Evolutionary conservation across 1,139 yeast genomes (phyloP).

Genomic region (Zygosaccharomyces sapae): DNA sequence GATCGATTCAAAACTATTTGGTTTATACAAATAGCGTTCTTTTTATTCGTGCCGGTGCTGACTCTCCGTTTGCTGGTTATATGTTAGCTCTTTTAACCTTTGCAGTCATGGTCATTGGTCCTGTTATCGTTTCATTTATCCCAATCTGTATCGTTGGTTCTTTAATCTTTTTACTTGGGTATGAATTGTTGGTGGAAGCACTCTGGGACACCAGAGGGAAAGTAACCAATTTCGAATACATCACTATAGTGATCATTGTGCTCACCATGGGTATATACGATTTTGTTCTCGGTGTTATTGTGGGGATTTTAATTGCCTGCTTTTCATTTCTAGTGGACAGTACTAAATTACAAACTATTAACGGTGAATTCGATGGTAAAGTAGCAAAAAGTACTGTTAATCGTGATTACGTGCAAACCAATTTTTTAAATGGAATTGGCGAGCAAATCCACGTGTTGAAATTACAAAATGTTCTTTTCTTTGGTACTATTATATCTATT

Average conservation of each 20-base stretch:
- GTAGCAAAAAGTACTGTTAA: constrained; percentile 90
- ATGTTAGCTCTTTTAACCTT: constrained; percentile 79
- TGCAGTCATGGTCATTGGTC: constrained; percentile 80
- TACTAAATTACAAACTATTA: constrained; percentile 75
- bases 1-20: constrained; percentile 87
- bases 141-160: constrained; percentile 97
- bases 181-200: constrained; percentile 83
- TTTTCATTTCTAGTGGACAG: constrained; percentile 89
- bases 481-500: constrained; percentile 91
- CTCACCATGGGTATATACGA: constrained; percentile 94
- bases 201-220: constrained; percentile 81
- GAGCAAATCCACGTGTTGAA: constrained; percentile 85
- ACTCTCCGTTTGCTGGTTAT: constrained; percentile 80
- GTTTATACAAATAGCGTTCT: constrained; percentile 92
- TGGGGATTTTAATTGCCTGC: constrained; percentile 88
- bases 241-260: constrained; percentile 79
- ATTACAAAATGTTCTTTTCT: constrained; percentile 81
- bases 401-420: constrained; percentile 86
- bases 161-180: constrained; percentile 81
- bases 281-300: constrained; percentile 86
- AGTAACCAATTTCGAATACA: constrained; percentile 70
- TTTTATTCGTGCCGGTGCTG: constrained; percentile 92
- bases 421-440: constrained; percentile 79
- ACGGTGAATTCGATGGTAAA: constrained; percentile 79
- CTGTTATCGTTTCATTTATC: constrained; percentile 85